Evolutionary conservation across 345 rosid species (phyloP).

Genomic region (Crucihimalaya himalaica): DNA sequence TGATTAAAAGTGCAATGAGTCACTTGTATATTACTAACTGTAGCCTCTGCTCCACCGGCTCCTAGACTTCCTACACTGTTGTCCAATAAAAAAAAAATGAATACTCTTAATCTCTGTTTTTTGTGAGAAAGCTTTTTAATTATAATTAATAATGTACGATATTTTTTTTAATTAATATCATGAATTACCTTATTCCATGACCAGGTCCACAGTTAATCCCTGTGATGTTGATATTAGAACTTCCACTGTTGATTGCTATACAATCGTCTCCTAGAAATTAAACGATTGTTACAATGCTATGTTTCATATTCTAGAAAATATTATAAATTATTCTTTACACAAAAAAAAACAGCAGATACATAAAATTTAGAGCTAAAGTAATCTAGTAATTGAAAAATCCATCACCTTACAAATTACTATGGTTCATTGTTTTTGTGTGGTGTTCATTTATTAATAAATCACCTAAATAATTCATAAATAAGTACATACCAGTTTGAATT

Average conservation of each 20-base stretch:
- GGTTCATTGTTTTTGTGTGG: background rate
- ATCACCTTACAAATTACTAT: too few relatives aligned
- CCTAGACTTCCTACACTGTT: constrained; percentile 39
- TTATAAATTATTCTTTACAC: background rate
- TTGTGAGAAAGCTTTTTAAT: background rate
- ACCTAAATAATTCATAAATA: background rate
- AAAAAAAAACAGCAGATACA: background rate
- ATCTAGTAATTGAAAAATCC: background rate
- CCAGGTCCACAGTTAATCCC: constrained; percentile 36
- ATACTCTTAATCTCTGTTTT: background rate
- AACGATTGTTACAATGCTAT: background rate
- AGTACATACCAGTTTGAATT: constrained; percentile 17
- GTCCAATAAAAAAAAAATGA: background rate
- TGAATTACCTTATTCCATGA: constrained; percentile 38
- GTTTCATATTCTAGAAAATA: background rate
- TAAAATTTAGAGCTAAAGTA: background rate
- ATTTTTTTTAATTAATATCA: background rate
- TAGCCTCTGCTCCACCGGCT: background rate
- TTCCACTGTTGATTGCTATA: constrained; percentile 34
- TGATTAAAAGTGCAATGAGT: constrained; percentile 26
- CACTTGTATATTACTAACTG: constrained; percentile 33
- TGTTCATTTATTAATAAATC: background rate
- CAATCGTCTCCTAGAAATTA: constrained; percentile 32
- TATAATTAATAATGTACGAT: background rate
- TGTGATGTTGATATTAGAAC: constrained; percentile 30